Evolutionary conservation across 2,329 filamentous ascomycete species (phyloP), one percentile per base, ranked within the genome.

Genomic region (Diaporthe caulivora): DNA sequence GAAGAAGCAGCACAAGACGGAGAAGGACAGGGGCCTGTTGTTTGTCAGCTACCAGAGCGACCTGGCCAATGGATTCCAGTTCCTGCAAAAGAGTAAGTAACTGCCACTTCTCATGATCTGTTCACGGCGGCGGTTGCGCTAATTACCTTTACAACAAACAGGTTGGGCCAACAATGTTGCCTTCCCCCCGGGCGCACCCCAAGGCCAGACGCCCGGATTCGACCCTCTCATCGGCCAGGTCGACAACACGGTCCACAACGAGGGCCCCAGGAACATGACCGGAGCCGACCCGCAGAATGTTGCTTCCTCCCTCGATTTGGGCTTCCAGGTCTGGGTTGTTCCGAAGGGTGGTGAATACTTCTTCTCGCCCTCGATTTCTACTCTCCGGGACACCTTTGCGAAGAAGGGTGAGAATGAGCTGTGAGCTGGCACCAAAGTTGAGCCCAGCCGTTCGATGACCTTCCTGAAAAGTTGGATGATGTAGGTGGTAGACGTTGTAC

Each of bases 41-140:
- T 87, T 87, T 71, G 79, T 79, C 5, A 86, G 84, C 75, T 87
- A 87, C 73, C 85, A 87, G 76, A 84, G 82, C 74, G 80, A 82
- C 58, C 79, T 87, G 29, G 73, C 70, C 9, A 78, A 83, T 40
- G 85, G 85, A 0, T 86, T 86, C 75, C 77, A 80, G 15, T 85
- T 85, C 75, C 75, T 84, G 34, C 83, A 84, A 74, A 70, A 81
- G 58, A 76, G 81, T 82, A 76, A 76, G 80, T 74, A 8, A 10
- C 26, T 8, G 2, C 13, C 17, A 4, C 4, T 24, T 40, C 15
- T 26, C n/a, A 26, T 18, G 1, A 9, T 4, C n/a, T 9, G 2
- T 13, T 1, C 24, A 7, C 24, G 29, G 21, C 8, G 7, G 26
- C 8, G 26, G 1, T 31, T 40, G 29, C 26, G 31, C 47, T 67